These are phyloP conservation scores for Cyclaneusma minus DNA, from an alignment of 2,329 filamentous ascomycete species.

Conservation along the genomic window DNA sequence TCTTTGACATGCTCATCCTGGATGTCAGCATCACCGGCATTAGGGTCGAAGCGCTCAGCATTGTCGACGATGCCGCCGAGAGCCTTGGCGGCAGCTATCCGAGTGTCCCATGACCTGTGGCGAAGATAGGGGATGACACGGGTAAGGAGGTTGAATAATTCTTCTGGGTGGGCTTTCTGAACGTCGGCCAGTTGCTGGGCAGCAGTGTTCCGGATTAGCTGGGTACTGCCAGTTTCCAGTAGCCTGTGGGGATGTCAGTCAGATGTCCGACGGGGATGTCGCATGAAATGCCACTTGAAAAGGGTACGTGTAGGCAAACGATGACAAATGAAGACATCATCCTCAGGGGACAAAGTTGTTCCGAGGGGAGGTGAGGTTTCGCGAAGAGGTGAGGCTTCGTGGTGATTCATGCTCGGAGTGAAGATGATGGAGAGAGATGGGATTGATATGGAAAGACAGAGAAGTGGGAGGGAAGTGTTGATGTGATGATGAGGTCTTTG, in stretches of 20 bases:
- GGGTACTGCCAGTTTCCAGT: slow-evolving; percentile 92
- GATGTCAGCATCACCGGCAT: slow-evolving; percentile 46
- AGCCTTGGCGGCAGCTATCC: slow-evolving; percentile 83
- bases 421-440: no score
- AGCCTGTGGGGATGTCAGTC: slow-evolving; percentile 40
- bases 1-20: slow-evolving; percentile 27
- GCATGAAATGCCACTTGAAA: no score
- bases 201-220: slow-evolving; percentile 89
- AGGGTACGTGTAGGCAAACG: no score
- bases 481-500: no score
- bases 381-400: no score
- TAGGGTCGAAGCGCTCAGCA: slow-evolving; percentile 78
- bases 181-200: slow-evolving; percentile 95
- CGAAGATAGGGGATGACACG: slow-evolving; percentile 89
- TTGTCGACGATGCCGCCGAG: slow-evolving; percentile 89
- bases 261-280: background rate
- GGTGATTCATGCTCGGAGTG: no score
- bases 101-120: slow-evolving; percentile 93
- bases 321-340: no score
- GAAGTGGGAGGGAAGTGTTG: no score
- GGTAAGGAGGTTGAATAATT: slow-evolving; percentile 87
- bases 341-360: background rate
- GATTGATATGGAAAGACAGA: no score
- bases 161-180: slow-evolving; percentile 95
- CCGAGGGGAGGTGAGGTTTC: slow-evolving; percentile 2